A percentile compares a stretch with the other conserved stretches of the same genome.
Evolutionary conservation across 495 filamentous ascomycete genomes (phyloP).

Genomic region (Pyronema omphalodes): DNA sequence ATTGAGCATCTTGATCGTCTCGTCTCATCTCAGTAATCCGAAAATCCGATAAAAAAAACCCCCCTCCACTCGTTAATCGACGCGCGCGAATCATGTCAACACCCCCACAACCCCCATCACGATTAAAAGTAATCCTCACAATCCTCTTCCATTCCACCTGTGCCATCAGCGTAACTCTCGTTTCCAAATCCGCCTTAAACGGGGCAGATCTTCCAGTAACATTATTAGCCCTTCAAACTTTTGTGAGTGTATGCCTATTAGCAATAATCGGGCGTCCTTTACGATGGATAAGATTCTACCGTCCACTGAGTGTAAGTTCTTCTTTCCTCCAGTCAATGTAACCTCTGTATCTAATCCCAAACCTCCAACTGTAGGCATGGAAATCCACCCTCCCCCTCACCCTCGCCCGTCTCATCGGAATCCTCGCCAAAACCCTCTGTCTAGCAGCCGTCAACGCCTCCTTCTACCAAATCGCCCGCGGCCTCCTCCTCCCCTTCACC

Average conservation of each 20-base stretch:
- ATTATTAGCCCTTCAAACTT: slow-evolving; percentile 9
- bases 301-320: slow-evolving; percentile 6
- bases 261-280: slow-evolving; percentile 7
- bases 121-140: slow-evolving; percentile 8
- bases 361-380: slow-evolving; percentile 8
- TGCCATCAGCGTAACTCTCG: slow-evolving; percentile 14
- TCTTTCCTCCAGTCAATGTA: neutral
- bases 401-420: slow-evolving; percentile 11
- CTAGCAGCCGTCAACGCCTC: slow-evolving; percentile 13
- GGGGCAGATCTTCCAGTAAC: slow-evolving; percentile 9
- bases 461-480: slow-evolving; percentile 16
- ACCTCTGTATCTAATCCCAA: neutral
- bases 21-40: too few species aligned
- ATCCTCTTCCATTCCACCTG: slow-evolving; percentile 16
- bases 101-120: neutral
- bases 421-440: slow-evolving; percentile 17
- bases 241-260: slow-evolving; percentile 9
- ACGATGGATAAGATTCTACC: slow-evolving; percentile 8
- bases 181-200: slow-evolving; percentile 16
- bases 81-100: too few species aligned
- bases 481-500: slow-evolving; percentile 14
- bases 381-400: slow-evolving; percentile 10
- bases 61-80: too few species aligned
- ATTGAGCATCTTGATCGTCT: too few species aligned
- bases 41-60: too few species aligned